Evolutionary conservation across 2,329 filamentous ascomycete genomes (phyloP), one percentile per base, ranked within the genome.

Genomic region (Sclerotiophoma versabilis): DNA sequence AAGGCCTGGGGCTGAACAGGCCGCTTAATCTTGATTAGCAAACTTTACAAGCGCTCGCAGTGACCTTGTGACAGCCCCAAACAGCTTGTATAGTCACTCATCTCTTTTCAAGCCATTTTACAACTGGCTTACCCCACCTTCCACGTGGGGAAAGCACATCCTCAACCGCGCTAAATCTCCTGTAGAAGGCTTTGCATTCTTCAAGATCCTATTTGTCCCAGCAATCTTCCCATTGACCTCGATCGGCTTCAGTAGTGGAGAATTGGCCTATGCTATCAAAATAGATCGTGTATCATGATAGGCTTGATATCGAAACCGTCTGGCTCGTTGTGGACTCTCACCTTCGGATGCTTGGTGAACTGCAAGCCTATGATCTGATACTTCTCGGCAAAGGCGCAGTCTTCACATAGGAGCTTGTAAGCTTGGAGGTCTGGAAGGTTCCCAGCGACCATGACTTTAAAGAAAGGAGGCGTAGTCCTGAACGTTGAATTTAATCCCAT

Each of bases 261-360:
- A 37, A 4, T 17, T 17, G 6, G n/a, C 19, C 23, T 33, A 26
- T 1, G 37, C 12, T 30, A 45, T 38, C 12, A 23, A 22, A 5
- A 25, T 5, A 1, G 15, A 42, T 14, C 8, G 23, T 47, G 43
- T 9, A 57, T 10, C 49, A 57, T 57, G 30, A 54, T 53, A 11
- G 45, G 49, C 6, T 47, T 23, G 20, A 54, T 10, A 27, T 57
- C 54, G 14, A 57, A 53, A 4, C 41, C 54, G 8, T 39, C 39
- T 11, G 44, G 19, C 10, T 51, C 49, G 19, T 53, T 45, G 20
- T 17, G 29, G 11, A 37, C 33, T 32, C 33, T 33, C 1, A 26
- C 46, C 4, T 8, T 14, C 7, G 25, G 17, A 10, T 49, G 41
- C 29, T 42, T 42, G 10, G 29, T 29, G 23, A 34, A 49, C 22